Evolutionary conservation across 2,329 filamentous ascomycete genomes (phyloP).

Genomic region (Stachybotrys chartarum): DNA sequence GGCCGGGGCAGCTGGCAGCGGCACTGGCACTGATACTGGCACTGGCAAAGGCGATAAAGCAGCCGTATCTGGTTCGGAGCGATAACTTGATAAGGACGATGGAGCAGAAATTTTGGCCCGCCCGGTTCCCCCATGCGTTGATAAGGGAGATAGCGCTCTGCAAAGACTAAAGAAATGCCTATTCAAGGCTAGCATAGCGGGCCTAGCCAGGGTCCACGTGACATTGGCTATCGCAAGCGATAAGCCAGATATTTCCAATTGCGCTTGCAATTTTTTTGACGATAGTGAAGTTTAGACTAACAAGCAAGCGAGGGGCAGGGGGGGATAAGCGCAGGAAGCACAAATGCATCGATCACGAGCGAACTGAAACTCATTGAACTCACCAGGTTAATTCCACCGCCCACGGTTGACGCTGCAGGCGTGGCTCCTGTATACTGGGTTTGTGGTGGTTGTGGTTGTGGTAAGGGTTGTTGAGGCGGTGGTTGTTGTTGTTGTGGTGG

Average conservation of each 20-base stretch:
- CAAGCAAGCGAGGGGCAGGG: not conserved
- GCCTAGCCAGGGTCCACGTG: not conserved
- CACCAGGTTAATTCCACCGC: conserved; percentile 32
- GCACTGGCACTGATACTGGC: not conserved
- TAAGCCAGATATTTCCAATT: not conserved
- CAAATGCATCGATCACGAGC: not conserved
- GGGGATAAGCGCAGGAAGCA: not conserved
- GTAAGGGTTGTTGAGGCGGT: not conserved
- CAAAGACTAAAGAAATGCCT: not conserved
- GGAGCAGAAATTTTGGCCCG: conserved; percentile 24
- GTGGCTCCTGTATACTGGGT: conserved; percentile 22
- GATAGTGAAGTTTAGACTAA: not conserved
- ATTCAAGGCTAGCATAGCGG: not conserved
- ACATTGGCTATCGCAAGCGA: not conserved
- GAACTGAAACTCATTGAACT: conserved; percentile 11
- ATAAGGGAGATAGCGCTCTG: conserved; percentile 27
- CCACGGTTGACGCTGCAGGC: conserved; percentile 32
- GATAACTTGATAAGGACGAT: conserved; percentile 30
- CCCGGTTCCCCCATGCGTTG: conserved; percentile 18
- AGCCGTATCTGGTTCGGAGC: not conserved
- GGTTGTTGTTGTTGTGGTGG: conserved; percentile 4
- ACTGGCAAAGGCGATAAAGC: conserved; percentile 1
- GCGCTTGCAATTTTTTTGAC: not conserved
- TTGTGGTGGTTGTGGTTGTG: conserved; percentile 7
- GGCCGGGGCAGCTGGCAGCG: conserved; percentile 2